These are phyloP conservation scores for Scedosporium dehoogii DNA, from an alignment of 2,329 filamentous ascomycete genomes.

Conservation along the genomic window DNA sequence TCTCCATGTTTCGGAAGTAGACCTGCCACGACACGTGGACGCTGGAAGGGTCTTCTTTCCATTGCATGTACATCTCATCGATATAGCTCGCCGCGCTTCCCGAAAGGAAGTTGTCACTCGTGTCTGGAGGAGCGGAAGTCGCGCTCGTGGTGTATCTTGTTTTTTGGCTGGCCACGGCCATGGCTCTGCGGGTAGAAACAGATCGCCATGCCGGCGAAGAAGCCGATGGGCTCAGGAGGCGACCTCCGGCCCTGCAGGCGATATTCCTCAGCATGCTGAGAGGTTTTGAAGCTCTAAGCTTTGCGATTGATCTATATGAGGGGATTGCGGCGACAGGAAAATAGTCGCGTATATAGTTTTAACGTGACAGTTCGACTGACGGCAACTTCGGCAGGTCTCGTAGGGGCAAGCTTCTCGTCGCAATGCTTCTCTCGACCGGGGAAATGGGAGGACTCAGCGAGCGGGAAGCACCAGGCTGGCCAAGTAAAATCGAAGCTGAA, in stretches of 20 bases:
- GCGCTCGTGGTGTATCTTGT: slow-evolving; percentile 41
- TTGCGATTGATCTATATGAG: slow-evolving; percentile 15
- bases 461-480: not conserved
- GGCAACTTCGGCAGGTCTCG: not conserved
- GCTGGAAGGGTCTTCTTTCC: slow-evolving; percentile 86
- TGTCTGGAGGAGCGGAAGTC: slow-evolving; percentile 52
- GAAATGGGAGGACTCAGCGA: slow-evolving; percentile 1
- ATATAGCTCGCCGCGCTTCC: slow-evolving; percentile 98
- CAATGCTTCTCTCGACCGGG: not conserved
- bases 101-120: slow-evolving; percentile 92
- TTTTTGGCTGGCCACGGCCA: slow-evolving; percentile 36
- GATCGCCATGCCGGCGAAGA: slow-evolving; percentile 32
- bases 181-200: slow-evolving; percentile 34
- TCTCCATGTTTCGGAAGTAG: slow-evolving; percentile 99
- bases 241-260: slow-evolving; percentile 53
- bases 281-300: slow-evolving; percentile 15
- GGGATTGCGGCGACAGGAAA: not conserved
- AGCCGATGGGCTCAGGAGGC: slow-evolving; percentile 44
- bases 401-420: not conserved
- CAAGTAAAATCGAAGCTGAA: slow-evolving; percentile 17
- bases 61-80: slow-evolving; percentile 98
- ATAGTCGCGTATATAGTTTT: not conserved
- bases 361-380: not conserved
- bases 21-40: slow-evolving; percentile 98
- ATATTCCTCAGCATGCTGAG: slow-evolving; percentile 64